Evolutionary conservation across 192 early-diverging fungal species (phyloP).

Genomic region (Anaeromyces robustus): DNA sequence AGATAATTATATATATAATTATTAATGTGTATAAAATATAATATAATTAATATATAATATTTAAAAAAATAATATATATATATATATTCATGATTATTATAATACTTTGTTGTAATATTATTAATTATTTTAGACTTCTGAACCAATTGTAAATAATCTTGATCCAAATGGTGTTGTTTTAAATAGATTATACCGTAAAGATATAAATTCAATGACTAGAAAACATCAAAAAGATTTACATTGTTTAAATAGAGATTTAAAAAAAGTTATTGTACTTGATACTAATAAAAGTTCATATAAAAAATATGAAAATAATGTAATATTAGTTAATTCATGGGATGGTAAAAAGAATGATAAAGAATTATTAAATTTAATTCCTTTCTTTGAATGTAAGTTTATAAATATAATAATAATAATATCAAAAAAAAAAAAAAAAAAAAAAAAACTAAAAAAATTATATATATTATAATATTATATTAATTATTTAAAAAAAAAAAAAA

Average conservation of each 20-base stretch:
- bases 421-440: no score
- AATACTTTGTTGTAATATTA: no score
- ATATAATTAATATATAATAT: no score
- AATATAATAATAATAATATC: neutral
- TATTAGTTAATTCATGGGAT: conserved; percentile 71
- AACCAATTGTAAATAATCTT: conserved; percentile 69
- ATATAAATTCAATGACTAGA: conserved; percentile 71
- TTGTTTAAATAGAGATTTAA: conserved; percentile 84
- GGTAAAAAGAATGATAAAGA: conserved; percentile 71
- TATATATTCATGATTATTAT: no score
- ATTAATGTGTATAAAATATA: no score
- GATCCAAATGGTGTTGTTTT: conserved; percentile 77
- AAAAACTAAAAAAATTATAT: no score
- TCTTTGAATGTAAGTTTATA: conserved; percentile 64
- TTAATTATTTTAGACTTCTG: conserved; percentile 39
- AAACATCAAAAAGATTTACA: conserved; percentile 68
- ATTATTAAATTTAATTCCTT: conserved; percentile 68
- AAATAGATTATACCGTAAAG: conserved; percentile 82
- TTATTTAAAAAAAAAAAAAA: no score
- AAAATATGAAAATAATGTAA: conserved; percentile 81
- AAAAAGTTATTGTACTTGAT: conserved; percentile 88
- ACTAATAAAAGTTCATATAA: conserved; percentile 63
- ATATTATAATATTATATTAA: no score
- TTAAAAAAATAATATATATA: no score
- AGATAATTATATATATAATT: neutral